Base-by-base conservation (phyloP, 768 basidiomycete species). In the Russula olivacea region DNA sequence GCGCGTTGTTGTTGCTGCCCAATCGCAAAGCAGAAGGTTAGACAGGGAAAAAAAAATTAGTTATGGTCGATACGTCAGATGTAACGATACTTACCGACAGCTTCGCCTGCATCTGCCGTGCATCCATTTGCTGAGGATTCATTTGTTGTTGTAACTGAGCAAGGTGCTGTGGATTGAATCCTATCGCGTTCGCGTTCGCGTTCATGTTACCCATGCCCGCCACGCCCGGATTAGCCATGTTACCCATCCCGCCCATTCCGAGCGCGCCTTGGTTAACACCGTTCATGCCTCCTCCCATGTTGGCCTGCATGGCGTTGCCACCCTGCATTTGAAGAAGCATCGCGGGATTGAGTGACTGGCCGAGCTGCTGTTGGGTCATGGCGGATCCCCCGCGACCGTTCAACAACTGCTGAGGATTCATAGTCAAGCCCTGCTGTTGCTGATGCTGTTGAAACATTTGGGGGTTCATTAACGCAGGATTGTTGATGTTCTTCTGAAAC, bases 261-360 rank as follows among this genome's bases (percentile, higher is more conserved):
- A 70, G 63, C 32, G 69, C 54, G 54, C 58, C 67, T 49, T 68
- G 67, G 57, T 69, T 70, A 45, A 70, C 59, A 28, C 65, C 64
- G 43, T 66, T 66, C 60, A 68, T 67, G 28, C 61, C 57, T 38
- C 58, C 59, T 32, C 23, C 57, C 61, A 67, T 63, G 51, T 58
- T 55, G 41, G 47, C 32, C 36, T 65, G 65, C 57, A 63, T 64
- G 28, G 45, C 47, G 12, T 55, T 59, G 25, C 49, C 32, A 14
- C 66, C 58, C 23, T 66, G 63, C 58, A 64, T 58, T 11, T 53
- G 63, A 48, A 66, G 63, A 41, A 66, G 63, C 59, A 66, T 60
- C 9, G 66, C 64, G 17, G 66, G 59, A 48, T 66, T 66, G 7
- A 65, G 55, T 15, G 66, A 53, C 23, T 63, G 62, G 38, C 50